Evolutionary conservation across 148 eudicot genomes (phyloP).

Genomic region (Silene uniflora): DNA sequence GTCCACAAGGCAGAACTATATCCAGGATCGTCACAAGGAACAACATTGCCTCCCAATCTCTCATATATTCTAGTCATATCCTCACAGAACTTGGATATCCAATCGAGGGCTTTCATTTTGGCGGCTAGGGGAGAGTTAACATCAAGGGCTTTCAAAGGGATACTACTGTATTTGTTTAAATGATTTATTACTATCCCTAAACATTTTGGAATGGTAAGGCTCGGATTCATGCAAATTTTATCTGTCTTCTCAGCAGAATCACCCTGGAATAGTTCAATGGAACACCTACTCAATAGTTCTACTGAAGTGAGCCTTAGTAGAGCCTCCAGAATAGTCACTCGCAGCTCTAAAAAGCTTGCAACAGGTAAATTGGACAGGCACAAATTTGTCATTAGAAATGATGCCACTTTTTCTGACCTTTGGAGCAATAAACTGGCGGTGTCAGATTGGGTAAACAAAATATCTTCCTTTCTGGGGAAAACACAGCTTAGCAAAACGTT

Average conservation of each 20-base stretch:
- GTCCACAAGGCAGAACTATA: conserved; percentile 42
- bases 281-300: conserved; percentile 61
- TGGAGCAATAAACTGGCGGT: conserved; percentile 44
- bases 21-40: conserved; percentile 46
- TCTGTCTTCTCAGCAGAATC: conserved; percentile 25
- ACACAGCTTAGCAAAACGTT: conserved; percentile 72
- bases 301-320: conserved; percentile 50
- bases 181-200: conserved; percentile 36
- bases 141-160: conserved; percentile 62
- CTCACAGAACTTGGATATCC: conserved; percentile 63
- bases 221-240: conserved; percentile 23
- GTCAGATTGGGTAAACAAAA: conserved; percentile 44
- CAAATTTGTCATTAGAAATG: conserved; percentile 44
- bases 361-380: conserved; percentile 46
- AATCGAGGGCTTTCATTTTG: conserved; percentile 68
- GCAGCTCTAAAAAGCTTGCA: conserved; percentile 50
- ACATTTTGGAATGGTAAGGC: conserved; percentile 26
- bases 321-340: conserved; percentile 55
- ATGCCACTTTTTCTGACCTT: conserved; percentile 56
- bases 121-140: conserved; percentile 60
- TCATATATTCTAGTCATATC: conserved; percentile 42
- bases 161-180: conserved; percentile 50
- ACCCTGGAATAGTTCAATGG: conserved; percentile 28
- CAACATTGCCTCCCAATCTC: conserved; percentile 31
- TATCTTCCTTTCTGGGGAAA: conserved; percentile 43